A percentile compares a stretch with the other conserved stretches of the same genome.
These are phyloP conservation scores for Monosporascus sp. DNA, from an alignment of 2,329 filamentous ascomycete genomes.

Conservation along the genomic window DNA sequence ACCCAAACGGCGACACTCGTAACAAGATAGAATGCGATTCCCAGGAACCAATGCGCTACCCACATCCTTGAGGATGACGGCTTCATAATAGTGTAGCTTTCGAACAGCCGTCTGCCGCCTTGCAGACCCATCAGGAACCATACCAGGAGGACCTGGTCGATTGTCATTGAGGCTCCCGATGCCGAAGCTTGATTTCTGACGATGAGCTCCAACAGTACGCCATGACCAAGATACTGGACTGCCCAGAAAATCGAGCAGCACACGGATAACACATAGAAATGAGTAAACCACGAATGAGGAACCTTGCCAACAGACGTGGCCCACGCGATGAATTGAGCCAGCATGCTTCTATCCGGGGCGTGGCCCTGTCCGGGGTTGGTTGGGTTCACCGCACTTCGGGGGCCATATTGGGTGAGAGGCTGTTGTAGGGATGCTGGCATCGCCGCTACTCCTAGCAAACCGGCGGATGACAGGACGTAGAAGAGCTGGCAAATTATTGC, in stretches of 20 bases:
- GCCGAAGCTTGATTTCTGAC: constrained; percentile 31
- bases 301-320: constrained; percentile 50
- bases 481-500: constrained; percentile 38
- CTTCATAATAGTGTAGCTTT: constrained; percentile 62
- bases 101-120: constrained; percentile 68
- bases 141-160: constrained; percentile 57
- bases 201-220: constrained; percentile 47
- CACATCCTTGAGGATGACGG: constrained; percentile 76
- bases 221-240: constrained; percentile 52
- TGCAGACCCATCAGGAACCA: constrained; percentile 75
- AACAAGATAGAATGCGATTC: constrained; percentile 68
- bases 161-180: constrained; percentile 43
- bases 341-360: not conserved
- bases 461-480: constrained; percentile 38
- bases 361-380: constrained; percentile 4
- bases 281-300: constrained; percentile 82
- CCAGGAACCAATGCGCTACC: constrained; percentile 76
- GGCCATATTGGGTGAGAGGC: constrained; percentile 47
- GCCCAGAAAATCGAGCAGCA: constrained; percentile 70
- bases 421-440: constrained; percentile 40
- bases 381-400: constrained; percentile 29
- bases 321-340: constrained; percentile 26
- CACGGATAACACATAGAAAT: constrained; percentile 77
- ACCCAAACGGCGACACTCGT: constrained; percentile 78
- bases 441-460: constrained; percentile 37